A percentile compares a stretch with the other conserved stretches of the same genome.
phyloP scores from a whole-genome alignment of 805 yeast genomes.

The Myxozyma kluyveri region DNA sequence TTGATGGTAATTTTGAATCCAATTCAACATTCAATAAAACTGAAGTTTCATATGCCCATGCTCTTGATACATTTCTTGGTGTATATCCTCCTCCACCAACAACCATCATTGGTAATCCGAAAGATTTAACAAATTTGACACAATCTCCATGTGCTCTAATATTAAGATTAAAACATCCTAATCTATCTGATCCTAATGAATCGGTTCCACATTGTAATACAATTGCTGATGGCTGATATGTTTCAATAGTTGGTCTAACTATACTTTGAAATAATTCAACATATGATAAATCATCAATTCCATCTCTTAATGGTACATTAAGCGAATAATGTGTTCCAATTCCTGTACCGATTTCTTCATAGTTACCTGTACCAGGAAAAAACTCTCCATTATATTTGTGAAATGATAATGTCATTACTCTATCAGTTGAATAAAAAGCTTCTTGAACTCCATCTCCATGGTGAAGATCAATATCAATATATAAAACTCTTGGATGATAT shows the following conservation, averaged over 20 bases:
- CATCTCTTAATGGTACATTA: slow-evolving; percentile 85
- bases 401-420: slow-evolving; percentile 87
- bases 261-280: slow-evolving; percentile 61
- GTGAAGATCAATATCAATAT: slow-evolving; percentile 87
- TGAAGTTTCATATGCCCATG: slow-evolving; percentile 94
- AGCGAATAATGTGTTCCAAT: slow-evolving; percentile 75
- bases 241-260: slow-evolving; percentile 81
- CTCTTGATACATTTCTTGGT: slow-evolving; percentile 90
- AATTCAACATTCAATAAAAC: slow-evolving; percentile 74
- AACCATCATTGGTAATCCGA: slow-evolving; percentile 86
- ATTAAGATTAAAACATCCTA: slow-evolving; percentile 92
- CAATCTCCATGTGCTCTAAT: slow-evolving; percentile 97
- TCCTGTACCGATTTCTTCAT: slow-evolving; percentile 80
- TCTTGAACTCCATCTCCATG: slow-evolving; percentile 97
- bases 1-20: slow-evolving; percentile 70
- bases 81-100: slow-evolving; percentile 99
- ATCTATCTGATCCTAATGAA: slow-evolving; percentile 89
- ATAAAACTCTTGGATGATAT: slow-evolving; percentile 79
- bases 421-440: slow-evolving; percentile 85
- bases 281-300: slow-evolving; percentile 87
- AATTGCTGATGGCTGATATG: slow-evolving; percentile 90
- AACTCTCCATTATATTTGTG: slow-evolving; percentile 87
- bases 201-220: slow-evolving; percentile 99
- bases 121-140: slow-evolving; percentile 78
- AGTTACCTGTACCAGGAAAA: slow-evolving; percentile 90